Evolutionary conservation across 192 early-diverging fungal species (phyloP).

Genomic region (Umbelopsis vinacea): DNA sequence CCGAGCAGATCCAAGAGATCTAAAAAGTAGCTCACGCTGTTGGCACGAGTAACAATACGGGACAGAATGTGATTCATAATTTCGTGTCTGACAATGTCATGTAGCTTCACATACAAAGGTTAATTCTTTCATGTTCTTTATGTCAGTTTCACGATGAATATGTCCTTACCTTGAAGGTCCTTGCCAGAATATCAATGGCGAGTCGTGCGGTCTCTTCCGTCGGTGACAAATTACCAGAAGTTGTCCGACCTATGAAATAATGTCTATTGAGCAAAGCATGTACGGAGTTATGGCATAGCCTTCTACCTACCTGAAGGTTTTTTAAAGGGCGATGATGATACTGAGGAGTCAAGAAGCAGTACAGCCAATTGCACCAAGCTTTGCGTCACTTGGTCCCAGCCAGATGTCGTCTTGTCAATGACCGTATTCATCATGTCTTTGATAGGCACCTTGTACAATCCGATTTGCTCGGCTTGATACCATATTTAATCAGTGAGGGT

Average conservation of each 20-base stretch:
- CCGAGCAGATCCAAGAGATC: constrained; percentile 51
- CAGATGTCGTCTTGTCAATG: constrained; percentile 49
- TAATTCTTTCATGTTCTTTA: too few relatives aligned
- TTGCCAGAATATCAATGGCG: constrained; percentile 47
- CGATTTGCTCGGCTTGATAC: not conserved
- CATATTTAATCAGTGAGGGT: not conserved
- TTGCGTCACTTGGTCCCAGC: constrained; percentile 60
- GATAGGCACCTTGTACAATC: constrained; percentile 31
- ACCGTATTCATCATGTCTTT: constrained; percentile 23
- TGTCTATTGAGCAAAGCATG: not conserved
- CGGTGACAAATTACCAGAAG: constrained; percentile 14
- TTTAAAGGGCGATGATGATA: constrained; percentile 31
- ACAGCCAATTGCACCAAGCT: constrained; percentile 55
- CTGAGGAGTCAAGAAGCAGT: constrained; percentile 51
- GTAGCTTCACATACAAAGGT: constrained; percentile 31
- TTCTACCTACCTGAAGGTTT: constrained; percentile 26
- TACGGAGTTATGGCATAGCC: not conserved
- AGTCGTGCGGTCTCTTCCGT: constrained; percentile 45
- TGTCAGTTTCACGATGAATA: not conserved
- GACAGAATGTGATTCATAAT: constrained; percentile 72
- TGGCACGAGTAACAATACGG: constrained; percentile 54
- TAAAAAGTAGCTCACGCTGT: constrained; percentile 50
- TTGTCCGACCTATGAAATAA: not conserved
- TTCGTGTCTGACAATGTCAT: constrained; percentile 69
- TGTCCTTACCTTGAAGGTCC: constrained; percentile 53